Evolutionary conservation across 768 basidiomycete genomes (phyloP), one percentile per base, ranked within the genome.

Genomic region (Trametes maxima): DNA sequence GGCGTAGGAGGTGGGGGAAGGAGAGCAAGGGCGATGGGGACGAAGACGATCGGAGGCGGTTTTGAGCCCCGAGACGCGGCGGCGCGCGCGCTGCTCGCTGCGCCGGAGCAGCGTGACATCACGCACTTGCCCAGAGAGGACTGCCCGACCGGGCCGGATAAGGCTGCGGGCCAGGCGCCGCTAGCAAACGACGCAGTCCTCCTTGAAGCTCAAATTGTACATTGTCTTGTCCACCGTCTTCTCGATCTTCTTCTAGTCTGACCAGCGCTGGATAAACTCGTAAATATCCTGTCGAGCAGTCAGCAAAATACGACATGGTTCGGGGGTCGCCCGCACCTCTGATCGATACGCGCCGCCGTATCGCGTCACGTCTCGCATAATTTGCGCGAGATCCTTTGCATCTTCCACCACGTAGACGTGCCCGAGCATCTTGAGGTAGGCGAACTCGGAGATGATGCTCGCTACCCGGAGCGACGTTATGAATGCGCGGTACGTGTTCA

Each of bases 161-260:
- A 46, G 45, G 21, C 45, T 11, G 22, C 39, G 14, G 22, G 45
- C 11, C 21, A 19, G 48, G 3, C 3, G 28, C 39, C 46, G 35
- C 64, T 57, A 72, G 39, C 55, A 63, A 49, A 70, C 57, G 24
- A 67, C 50, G 78, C 95, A 97, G 70, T 97, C 95, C 72, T 97
- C 95, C 70, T 92, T 94, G 70, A 96, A 92, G 72, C 89, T 92
- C 52, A 95, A 74, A 74, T 90, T 94, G 75, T 94, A 95, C 92
- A 95, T 94, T 50, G 92, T 87, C 78, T 94, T 93, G 77, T 94
- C 93, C 51, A 98, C 97, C 25, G 85, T 88, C 75, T 94, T 96
- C 73, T 98, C 95, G 61, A 98, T 98, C 78, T 92, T 95, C 78
- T 97, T 96, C 96, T 96, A 98, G 73, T 99, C 96, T 7, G 92